A percentile compares a stretch with the other conserved stretches of the same genome.
phyloP scores from a whole-genome alignment of 1,284 basidiomycete species.

The Apiotrichum gamsii region DNA sequence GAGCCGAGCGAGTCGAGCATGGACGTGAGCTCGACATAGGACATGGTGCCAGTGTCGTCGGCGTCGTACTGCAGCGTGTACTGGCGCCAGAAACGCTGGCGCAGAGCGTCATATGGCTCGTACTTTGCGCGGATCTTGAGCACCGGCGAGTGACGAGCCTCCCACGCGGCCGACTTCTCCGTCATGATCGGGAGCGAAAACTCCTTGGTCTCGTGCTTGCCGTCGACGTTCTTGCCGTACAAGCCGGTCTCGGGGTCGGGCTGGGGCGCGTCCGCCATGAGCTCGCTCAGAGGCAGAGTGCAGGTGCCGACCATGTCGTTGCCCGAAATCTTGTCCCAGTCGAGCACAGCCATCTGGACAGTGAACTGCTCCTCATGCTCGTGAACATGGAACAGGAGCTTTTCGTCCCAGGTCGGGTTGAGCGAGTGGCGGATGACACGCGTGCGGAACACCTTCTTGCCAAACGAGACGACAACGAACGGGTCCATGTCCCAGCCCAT shows the following conservation, averaged over 20 bases:
- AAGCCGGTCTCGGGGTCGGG: conserved; percentile 66
- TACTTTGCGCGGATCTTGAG: conserved; percentile 69
- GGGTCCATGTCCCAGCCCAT: conserved; percentile 79
- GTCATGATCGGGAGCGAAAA: conserved; percentile 51
- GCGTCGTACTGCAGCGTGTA: conserved; percentile 87
- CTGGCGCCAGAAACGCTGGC: conserved; percentile 86
- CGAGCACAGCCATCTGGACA: conserved; percentile 73
- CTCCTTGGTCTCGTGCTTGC: conserved; percentile 61
- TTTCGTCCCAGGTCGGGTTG: conserved; percentile 92
- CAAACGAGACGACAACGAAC: conserved; percentile 90
- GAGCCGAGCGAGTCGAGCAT: conserved; percentile 97
- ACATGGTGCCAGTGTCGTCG: conserved; percentile 72
- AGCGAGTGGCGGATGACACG: conserved; percentile 80
- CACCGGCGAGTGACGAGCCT: conserved; percentile 42
- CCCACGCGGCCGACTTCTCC: conserved; percentile 43
- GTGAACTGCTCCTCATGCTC: conserved; percentile 73
- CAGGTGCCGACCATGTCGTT: conserved; percentile 82
- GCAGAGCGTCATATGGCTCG: conserved; percentile 85
- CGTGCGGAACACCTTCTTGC: conserved; percentile 93
- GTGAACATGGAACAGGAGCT: conserved; percentile 89
- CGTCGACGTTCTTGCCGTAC: conserved; percentile 56
- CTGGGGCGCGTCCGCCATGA: conserved; percentile 66
- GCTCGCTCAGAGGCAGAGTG: conserved; percentile 60
- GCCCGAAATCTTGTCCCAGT: conserved; percentile 80
- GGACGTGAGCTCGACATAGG: conserved; percentile 80